Evolutionary conservation across 768 basidiomycete species (phyloP).

Genomic region (Russula vinacea): DNA sequence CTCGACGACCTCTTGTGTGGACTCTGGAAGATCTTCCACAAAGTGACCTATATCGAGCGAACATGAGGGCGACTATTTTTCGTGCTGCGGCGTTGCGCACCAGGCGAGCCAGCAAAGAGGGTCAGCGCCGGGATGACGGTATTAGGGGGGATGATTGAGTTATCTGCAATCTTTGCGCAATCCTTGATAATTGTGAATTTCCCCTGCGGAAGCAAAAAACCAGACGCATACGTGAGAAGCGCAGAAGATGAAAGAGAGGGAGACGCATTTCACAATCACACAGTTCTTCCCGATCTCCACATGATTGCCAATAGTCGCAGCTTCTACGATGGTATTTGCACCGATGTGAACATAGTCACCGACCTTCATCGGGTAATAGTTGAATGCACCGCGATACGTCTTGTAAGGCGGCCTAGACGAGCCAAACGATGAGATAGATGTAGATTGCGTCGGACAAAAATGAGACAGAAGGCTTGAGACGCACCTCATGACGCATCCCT

Average conservation of each 20-base stretch:
- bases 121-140: conserved; percentile 90
- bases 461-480: conserved; percentile 19
- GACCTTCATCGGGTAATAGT: conserved; percentile 97
- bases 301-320: conserved; percentile 89
- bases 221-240: background rate
- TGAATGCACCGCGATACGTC: conserved; percentile 86
- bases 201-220: conserved; percentile 51
- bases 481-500: conserved; percentile 84
- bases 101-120: conserved; percentile 85
- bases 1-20: conserved; percentile 90
- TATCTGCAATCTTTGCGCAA: conserved; percentile 85
- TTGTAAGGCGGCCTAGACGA: conserved; percentile 73
- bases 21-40: conserved; percentile 83
- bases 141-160: conserved; percentile 85
- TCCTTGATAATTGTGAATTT: conserved; percentile 98
- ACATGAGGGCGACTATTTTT: background rate
- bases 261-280: conserved; percentile 66
- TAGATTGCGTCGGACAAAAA: background rate
- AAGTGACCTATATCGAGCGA: conserved; percentile 57
- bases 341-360: conserved; percentile 96
- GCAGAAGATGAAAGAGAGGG: background rate
- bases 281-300: conserved; percentile 96
- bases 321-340: conserved; percentile 84
- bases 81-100: conserved; percentile 40
- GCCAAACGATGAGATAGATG: background rate